Conservation (phyloP, 139 green algal genomes). For the Pseudopediastrum boryanum region DNA sequence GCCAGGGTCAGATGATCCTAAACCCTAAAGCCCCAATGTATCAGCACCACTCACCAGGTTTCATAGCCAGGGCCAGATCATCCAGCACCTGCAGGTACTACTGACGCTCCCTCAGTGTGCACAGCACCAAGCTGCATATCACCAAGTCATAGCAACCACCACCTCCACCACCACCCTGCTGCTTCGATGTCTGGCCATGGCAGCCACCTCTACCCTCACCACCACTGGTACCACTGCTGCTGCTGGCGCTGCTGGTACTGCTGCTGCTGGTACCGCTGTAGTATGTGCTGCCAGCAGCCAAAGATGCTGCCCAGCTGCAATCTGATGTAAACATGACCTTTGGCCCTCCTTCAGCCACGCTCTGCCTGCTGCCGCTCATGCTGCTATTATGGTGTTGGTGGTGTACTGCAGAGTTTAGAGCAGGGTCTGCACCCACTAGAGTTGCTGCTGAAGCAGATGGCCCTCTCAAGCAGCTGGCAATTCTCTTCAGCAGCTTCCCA, state of each 20-base stretch:
- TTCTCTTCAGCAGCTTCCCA: constrained; percentile 6
- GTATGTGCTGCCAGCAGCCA: too few relatives aligned
- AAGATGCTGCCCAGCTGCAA: constrained; percentile 13
- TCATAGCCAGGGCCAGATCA: constrained; percentile 13
- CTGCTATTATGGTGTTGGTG: background rate
- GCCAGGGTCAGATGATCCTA: too few relatives aligned
- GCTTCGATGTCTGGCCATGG: too few relatives aligned
- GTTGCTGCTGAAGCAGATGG: background rate
- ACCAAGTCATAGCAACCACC: constrained; percentile 34
- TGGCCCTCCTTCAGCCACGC: too few relatives aligned
- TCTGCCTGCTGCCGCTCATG: constrained; percentile 6
- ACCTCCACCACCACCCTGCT: too few relatives aligned
- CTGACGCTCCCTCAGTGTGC: background rate
- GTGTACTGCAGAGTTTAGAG: background rate
- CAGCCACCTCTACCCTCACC: too few relatives aligned
- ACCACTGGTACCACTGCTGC: background rate
- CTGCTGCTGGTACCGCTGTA: background rate
- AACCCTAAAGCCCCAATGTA: too few relatives aligned
- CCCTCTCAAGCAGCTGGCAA: background rate
- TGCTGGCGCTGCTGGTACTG: background rate
- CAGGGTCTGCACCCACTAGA: background rate
- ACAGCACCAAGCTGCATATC: constrained; percentile 37
- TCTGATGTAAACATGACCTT: background rate
- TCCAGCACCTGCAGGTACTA: background rate
- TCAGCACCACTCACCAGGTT: constrained; percentile 16